Percentiles rank a stretch among this genome's conserved stretches.
These are phyloP conservation scores for Cladosporium austrohemisphaericum DNA, from an alignment of 2,329 filamentous ascomycete species.

Conservation along the genomic window DNA sequence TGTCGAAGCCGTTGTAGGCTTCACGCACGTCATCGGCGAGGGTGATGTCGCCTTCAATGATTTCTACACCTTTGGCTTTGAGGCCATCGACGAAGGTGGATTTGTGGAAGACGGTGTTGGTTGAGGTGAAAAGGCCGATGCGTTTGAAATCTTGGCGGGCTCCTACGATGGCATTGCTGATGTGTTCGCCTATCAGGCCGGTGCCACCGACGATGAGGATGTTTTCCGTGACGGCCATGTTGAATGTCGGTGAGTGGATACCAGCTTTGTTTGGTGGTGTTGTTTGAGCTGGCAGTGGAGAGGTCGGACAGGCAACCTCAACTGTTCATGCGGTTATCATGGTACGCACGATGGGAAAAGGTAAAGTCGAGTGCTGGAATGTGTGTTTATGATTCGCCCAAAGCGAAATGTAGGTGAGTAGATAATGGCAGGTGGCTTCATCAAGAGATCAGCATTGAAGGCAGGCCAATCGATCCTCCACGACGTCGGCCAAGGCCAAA, in stretches of 20 bases:
- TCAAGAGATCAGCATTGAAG: no score
- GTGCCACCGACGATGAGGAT: constrained; percentile 54
- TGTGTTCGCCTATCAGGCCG: constrained; percentile 50
- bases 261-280: background rate
- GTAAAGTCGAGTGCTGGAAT: no score
- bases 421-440: no score
- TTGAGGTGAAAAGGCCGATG: constrained; percentile 56
- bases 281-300: background rate
- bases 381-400: no score
- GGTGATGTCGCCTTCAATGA: constrained; percentile 55
- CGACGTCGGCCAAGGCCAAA: no score
- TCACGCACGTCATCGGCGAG: constrained; percentile 50
- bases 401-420: no score
- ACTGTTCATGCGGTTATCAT: background rate
- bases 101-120: constrained; percentile 50
- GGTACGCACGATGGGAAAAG: no score
- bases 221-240: constrained; percentile 21
- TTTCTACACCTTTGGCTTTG: constrained; percentile 47
- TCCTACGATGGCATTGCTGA: constrained; percentile 48
- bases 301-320: background rate
- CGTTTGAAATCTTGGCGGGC: constrained; percentile 46
- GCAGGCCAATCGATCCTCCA: no score
- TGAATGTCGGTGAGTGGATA: background rate
- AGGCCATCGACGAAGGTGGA: constrained; percentile 45
- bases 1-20: constrained; percentile 60